phyloP scores from a whole-genome alignment of 2,329 filamentous ascomycete genomes.

The Emericellopsis atlantica region DNA sequence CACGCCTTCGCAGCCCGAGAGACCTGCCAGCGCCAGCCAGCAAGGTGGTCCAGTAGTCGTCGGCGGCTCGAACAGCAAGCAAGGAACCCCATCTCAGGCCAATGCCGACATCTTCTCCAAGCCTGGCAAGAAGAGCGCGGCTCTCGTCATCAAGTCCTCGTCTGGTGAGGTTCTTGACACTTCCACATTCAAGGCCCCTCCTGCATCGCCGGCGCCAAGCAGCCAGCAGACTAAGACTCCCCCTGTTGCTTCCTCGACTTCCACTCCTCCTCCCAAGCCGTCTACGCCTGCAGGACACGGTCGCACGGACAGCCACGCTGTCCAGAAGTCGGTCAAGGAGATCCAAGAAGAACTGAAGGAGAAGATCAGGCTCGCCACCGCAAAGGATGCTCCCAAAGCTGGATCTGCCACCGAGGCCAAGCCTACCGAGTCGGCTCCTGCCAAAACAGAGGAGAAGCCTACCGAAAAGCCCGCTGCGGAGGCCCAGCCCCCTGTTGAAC shows the following conservation, averaged over 20 bases:
- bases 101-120: constrained; percentile 33
- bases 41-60: constrained; percentile 8
- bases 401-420: constrained; percentile 9
- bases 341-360: constrained; percentile 73
- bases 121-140: constrained; percentile 50
- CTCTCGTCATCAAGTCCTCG: constrained; percentile 71
- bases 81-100: constrained; percentile 29
- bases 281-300: constrained; percentile 50
- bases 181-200: constrained; percentile 43
- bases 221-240: constrained; percentile 50
- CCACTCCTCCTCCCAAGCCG: constrained; percentile 69
- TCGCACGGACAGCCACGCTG: constrained; percentile 57
- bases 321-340: constrained; percentile 64
- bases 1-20: constrained; percentile 65
- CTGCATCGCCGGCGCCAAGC: constrained; percentile 42
- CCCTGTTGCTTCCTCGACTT: constrained; percentile 59
- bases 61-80: constrained; percentile 30
- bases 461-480: constrained; percentile 13
- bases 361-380: constrained; percentile 55
- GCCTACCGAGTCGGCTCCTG: not conserved
- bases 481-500: constrained; percentile 9
- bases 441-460: constrained; percentile 4
- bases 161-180: constrained; percentile 66
- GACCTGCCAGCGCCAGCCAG: constrained; percentile 54
- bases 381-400: constrained; percentile 11